A percentile compares a stretch with the other conserved stretches of the same genome.
Conservation (phyloP, 2,329 filamentous ascomycete species). For the Alternaria panax region DNA sequence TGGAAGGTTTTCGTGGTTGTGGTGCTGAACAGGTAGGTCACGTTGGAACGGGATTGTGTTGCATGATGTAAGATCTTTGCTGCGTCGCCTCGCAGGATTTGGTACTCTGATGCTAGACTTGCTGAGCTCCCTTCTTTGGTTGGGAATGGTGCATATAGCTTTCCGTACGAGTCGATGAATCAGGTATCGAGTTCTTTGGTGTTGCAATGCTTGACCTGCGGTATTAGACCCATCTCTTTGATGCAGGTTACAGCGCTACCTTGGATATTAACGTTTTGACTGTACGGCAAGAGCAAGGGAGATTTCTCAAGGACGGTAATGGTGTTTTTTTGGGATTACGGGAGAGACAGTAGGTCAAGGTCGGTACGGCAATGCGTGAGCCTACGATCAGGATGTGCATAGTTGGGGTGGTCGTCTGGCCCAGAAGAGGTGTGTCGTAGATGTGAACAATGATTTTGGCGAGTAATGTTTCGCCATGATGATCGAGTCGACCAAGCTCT, state of each 20-base stretch:
- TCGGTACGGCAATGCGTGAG: background rate
- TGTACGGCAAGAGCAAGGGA: background rate
- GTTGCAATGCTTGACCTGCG: background rate
- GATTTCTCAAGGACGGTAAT: background rate
- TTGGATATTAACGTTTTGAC: background rate
- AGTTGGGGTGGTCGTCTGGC: background rate
- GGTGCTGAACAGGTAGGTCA: background rate
- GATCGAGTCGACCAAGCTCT: background rate
- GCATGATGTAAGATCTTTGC: background rate
- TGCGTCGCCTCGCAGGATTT: background rate
- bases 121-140: background rate
- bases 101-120: background rate
- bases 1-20: background rate
- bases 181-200: background rate
- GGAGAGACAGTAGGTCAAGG: background rate
- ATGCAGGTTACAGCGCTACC: background rate
- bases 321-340: background rate
- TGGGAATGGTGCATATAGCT: slow-evolving; percentile 37
- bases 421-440: background rate
- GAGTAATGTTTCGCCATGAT: background rate
- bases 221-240: background rate
- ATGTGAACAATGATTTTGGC: background rate
- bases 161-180: background rate
- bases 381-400: background rate
- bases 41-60: background rate